Evolutionary conservation across 2,329 filamentous ascomycete genomes (phyloP), one percentile per base, ranked within the genome.

Genomic region (Endocalyx cinctus): DNA sequence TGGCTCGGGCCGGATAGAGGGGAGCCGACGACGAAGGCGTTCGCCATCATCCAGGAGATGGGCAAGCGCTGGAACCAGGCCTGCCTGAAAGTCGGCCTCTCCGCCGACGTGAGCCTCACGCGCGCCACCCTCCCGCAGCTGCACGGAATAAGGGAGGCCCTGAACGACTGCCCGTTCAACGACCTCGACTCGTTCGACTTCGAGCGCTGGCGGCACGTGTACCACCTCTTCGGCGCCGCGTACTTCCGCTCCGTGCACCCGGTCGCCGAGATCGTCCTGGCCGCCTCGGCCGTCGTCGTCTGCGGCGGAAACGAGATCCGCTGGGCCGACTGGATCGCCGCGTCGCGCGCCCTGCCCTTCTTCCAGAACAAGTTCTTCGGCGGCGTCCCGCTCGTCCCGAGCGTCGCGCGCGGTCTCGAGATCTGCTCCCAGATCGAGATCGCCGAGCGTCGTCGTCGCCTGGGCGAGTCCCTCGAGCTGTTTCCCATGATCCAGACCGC

Each of bases 401-500:
- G 23, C 20, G 44, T 43, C 6, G 4, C 23, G 13, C 29, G 34
- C 10, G 44, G 44, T 4, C 39, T 39, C 15, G 35, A 34, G 3
- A 26, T 35, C 27, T 29, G 37, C 10, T 40, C 39, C 29, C 26
- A 34, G 22, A 46, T 47, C 31, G 48, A 48, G 35, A 25, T 47
- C 7, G 44, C 44, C 2, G 39, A 35, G 33, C 38, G 47, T 11
- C 20, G 42, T 10, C 29, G 35, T 4, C 42, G 45, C 6, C 29
- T 46, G 11, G 36, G 37, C 20, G 33, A 50, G 16, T 19, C 41
- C n/a, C 10, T 49, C 14, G 48, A 50, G 37, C 38, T 51, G 10
- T 32, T 48, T 3, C 43, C 46, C 17, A 46, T 49, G 48, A 37
- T 49, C 10, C 41, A 46, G 30, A 49, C 42, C 14, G 48, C 47